A percentile compares a stretch with the other conserved stretches of the same genome.
These are phyloP conservation scores for Cucumis cinereus DNA, from an alignment of 306 rosid genomes.

Conservation along the genomic window DNA sequence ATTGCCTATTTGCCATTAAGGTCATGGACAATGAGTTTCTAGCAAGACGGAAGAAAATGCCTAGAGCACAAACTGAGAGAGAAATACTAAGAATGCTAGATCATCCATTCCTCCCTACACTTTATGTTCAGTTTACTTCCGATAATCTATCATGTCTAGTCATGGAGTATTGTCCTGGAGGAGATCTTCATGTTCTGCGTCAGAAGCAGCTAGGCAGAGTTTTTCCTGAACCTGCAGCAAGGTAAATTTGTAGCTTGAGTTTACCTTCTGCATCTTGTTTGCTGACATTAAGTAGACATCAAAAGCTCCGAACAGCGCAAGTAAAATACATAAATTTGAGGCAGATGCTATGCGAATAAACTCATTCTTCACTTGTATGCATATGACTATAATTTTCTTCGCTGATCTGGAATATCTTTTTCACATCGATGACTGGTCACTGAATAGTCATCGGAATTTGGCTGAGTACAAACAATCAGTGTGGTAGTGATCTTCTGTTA, in stretches of 20 bases:
- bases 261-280: slow-evolving; percentile 3
- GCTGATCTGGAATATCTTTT: background rate
- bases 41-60: slow-evolving; percentile 88
- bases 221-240: slow-evolving; percentile 74
- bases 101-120: slow-evolving; percentile 95
- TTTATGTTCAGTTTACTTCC: slow-evolving; percentile 76
- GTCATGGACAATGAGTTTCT: slow-evolving; percentile 95
- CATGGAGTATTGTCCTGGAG: slow-evolving; percentile 99
- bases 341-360: background rate
- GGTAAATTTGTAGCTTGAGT: slow-evolving; percentile 31
- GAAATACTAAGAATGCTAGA: slow-evolving; percentile 91
- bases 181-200: slow-evolving; percentile 95
- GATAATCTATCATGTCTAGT: slow-evolving; percentile 91
- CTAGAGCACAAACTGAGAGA: slow-evolving; percentile 92
- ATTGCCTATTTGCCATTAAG: slow-evolving; percentile 85
- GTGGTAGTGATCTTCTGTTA: background rate
- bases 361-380: background rate
- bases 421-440: background rate
- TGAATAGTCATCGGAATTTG: too few species aligned
- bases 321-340: background rate
- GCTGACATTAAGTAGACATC: background rate
- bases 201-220: slow-evolving; percentile 73
- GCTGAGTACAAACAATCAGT: too few species aligned
- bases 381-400: background rate
- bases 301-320: background rate